phyloP scores from a whole-genome alignment of 1,284 basidiomycete species.

The Mycena citricolor region DNA sequence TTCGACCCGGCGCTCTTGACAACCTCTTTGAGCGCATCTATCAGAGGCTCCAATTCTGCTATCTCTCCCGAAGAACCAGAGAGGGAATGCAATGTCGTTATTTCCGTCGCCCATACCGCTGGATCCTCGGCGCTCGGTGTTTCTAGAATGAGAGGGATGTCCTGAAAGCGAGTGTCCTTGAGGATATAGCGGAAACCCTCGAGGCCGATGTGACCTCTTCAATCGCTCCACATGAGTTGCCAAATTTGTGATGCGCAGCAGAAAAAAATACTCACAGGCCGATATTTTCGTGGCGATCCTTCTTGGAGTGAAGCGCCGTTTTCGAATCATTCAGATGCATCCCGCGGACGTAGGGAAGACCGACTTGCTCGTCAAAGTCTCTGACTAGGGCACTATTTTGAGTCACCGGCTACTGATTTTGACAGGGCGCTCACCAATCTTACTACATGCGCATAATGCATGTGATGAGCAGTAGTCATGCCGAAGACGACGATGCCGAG shows the following conservation, averaged over 20 bases:
- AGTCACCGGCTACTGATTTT: background rate
- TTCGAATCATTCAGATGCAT: constrained; percentile 90
- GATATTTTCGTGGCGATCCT: constrained; percentile 84
- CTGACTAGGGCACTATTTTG: constrained; percentile 40
- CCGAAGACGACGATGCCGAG: too few relatives aligned
- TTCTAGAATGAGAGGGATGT: constrained; percentile 81
- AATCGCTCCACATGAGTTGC: background rate
- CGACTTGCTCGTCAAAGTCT: constrained; percentile 67
- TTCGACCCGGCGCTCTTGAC: constrained; percentile 25
- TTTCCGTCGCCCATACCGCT: constrained; percentile 75
- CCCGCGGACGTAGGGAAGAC: constrained; percentile 70
- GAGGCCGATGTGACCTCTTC: constrained; percentile 68
- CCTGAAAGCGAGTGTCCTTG: constrained; percentile 64
- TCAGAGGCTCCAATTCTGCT: constrained; percentile 26
- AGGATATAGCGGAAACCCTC: constrained; percentile 67
- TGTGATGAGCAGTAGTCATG: too few relatives aligned
- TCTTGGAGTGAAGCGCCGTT: constrained; percentile 57
- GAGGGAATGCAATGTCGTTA: constrained; percentile 56
- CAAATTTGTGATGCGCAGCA: constrained; percentile 1
- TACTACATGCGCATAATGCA: too few relatives aligned
- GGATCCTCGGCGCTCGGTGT: constrained; percentile 67
- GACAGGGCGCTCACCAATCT: too few relatives aligned
- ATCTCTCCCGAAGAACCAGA: constrained; percentile 28
- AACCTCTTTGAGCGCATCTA: constrained; percentile 33
- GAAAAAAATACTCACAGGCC: constrained; percentile 55